These are phyloP conservation scores for Teunomyces pallodes DNA, from an alignment of 805 yeast species.

Conservation along the genomic window DNA sequence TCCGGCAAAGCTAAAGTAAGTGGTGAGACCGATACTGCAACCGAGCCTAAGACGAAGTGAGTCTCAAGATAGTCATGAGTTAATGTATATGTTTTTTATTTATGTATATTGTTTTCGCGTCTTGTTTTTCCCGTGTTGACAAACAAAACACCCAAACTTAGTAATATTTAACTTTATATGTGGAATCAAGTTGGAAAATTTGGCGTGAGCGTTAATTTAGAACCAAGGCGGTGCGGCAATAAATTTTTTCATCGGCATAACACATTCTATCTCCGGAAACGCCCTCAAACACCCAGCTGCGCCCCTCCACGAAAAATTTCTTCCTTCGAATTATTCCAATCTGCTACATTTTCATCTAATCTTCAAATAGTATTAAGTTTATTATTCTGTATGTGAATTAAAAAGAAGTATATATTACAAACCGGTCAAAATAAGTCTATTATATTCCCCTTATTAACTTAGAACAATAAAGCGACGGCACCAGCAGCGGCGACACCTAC, in stretches of 20 bases:
- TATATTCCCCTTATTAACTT: constrained; percentile 19
- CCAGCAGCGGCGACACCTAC: constrained; percentile 85
- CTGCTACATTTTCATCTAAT: background rate
- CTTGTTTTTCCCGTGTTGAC: background rate
- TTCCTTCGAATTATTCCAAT: background rate
- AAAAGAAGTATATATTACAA: constrained; percentile 3
- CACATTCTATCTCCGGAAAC: background rate
- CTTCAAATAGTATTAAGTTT: background rate
- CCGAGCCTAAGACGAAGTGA: background rate
- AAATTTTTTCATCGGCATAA: too few relatives aligned
- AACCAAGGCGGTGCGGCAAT: too few relatives aligned
- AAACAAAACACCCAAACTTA: background rate
- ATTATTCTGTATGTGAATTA: constrained; percentile 3
- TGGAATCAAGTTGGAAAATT: background rate
- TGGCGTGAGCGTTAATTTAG: background rate
- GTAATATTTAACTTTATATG: background rate
- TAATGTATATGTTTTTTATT: background rate
- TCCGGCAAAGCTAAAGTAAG: constrained; percentile 6
- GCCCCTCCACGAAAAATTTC: background rate
- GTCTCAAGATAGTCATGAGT: background rate
- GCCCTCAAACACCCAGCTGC: background rate
- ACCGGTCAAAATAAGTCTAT: constrained; percentile 3
- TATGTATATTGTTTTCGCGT: background rate
- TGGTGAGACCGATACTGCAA: background rate
- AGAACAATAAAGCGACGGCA: constrained; percentile 60